Conservation (phyloP, 257 asterid genomes). For the Gentiana macrophylla region DNA sequence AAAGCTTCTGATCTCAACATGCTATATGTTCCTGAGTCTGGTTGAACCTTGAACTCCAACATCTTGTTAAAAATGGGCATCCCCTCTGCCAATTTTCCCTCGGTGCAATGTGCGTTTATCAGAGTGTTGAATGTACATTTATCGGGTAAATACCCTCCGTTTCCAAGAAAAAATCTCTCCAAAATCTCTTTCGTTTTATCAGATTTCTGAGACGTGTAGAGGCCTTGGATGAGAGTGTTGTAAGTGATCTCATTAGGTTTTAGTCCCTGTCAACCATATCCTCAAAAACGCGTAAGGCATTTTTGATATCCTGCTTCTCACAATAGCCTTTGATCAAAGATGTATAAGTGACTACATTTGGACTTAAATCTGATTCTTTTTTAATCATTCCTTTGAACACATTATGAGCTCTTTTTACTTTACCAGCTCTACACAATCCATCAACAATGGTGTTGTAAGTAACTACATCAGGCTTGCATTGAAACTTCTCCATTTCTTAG, state of each 20-base stretch:
- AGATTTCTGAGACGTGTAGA: too few relatives aligned
- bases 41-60: constrained; percentile 31
- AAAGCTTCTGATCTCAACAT: constrained; percentile 38
- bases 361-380: too few relatives aligned
- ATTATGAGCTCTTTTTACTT: too few relatives aligned
- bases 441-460: too few relatives aligned
- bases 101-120: constrained; percentile 52
- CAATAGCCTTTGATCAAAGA: constrained; percentile 56
- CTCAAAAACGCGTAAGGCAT: constrained; percentile 38
- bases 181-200: constrained; percentile 41
- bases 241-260: too few relatives aligned
- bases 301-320: constrained; percentile 18
- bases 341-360: constrained; percentile 61
- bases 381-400: too few relatives aligned
- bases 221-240: too few relatives aligned
- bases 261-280: constrained; percentile 44
- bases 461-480: too few relatives aligned
- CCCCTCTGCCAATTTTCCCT: constrained; percentile 42
- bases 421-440: too few relatives aligned
- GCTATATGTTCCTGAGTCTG: constrained; percentile 62
- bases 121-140: constrained; percentile 65
- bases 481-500: too few relatives aligned
- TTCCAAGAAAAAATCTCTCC: constrained; percentile 19
- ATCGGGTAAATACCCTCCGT: constrained; percentile 48
- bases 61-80: constrained; percentile 13